Evolutionary conservation across 83 land plant species (phyloP), one percentile per base, ranked within the genome.

Genomic region (Picea abies): DNA sequence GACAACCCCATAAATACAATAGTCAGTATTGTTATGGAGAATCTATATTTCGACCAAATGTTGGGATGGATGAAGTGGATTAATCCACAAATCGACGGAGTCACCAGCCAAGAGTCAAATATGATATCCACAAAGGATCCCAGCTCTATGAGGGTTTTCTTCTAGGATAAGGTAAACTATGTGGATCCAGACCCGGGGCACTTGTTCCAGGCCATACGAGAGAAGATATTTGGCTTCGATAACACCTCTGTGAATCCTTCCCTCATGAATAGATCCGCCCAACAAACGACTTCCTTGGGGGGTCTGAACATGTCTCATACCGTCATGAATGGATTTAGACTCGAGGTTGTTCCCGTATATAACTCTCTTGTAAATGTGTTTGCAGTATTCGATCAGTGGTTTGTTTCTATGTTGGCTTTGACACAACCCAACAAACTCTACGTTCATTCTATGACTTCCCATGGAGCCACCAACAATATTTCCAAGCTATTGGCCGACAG

Each of bases 291-390:
- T 87, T 20, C 20, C 1, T 41, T 78, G 66, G 86, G 81, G 72
- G 20, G 76, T 78, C 15, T 66, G 4, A 37, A 37, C 39, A 37
- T 37, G 39, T 37, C 39, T 37, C 39, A 37, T 4, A 37, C 39
- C 39, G 98, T 97, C 70, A 95, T 97, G 98, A 94, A 91, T 77
- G 98, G 94, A 37, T 95, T 92, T 85, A 82, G 86, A 62, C 98
- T 98, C 60, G 95, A 95, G 44, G 76, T 82, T 9, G 86, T 97
- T 26, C 96, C 99, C 60, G 95, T 95, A 0, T 95, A 91, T 84
- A 82, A 87, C 47, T 86, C 91, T 67, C 79, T 97, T 82, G 39
- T 37, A 37, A 37, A 37, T 37, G 39, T 3, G 1, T 37, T 37
- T 4, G 0, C 4, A 4, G 39, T 95, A 4, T 95, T 87, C 81